A percentile compares a stretch with the other conserved stretches of the same genome.
phyloP scores from a whole-genome alignment of 345 rosid genomes.

The Citrus inodora region DNA sequence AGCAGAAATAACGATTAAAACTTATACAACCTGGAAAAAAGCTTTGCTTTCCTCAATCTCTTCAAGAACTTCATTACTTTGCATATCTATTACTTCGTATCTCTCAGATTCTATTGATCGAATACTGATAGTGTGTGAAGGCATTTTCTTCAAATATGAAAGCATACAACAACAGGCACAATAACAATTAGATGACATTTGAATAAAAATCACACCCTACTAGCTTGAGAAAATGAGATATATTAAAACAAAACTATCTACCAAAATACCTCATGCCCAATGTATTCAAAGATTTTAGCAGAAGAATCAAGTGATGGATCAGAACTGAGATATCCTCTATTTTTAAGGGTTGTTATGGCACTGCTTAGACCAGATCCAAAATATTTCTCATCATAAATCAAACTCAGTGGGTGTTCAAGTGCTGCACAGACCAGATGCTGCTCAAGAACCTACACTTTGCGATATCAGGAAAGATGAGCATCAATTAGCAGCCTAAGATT shows the following conservation, averaged over 20 bases:
- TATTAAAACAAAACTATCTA: slow-evolving; percentile 6
- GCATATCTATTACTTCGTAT: slow-evolving; percentile 57
- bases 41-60: slow-evolving; percentile 97
- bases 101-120: slow-evolving; percentile 81
- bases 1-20: background rate
- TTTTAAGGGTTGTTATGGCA: slow-evolving; percentile 52
- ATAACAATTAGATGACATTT: slow-evolving; percentile 4
- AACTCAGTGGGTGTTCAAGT: slow-evolving; percentile 71
- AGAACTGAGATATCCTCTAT: slow-evolving; percentile 51
- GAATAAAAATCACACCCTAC: background rate
- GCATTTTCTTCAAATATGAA: slow-evolving; percentile 51
- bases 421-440: slow-evolving; percentile 93
- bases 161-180: slow-evolving; percentile 10
- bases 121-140: slow-evolving; percentile 62
- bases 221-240: background rate
- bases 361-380: slow-evolving; percentile 61
- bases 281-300: slow-evolving; percentile 71
- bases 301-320: slow-evolving; percentile 53
- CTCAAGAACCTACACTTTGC: slow-evolving; percentile 66
- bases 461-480: slow-evolving; percentile 13
- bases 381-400: slow-evolving; percentile 65
- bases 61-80: slow-evolving; percentile 56
- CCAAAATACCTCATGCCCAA: slow-evolving; percentile 71
- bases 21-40: slow-evolving; percentile 71
- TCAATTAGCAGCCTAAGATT: slow-evolving; percentile 10